Conservation (phyloP, 2,329 filamentous ascomycete genomes). For the Chaetomiaceae sp. region DNA sequence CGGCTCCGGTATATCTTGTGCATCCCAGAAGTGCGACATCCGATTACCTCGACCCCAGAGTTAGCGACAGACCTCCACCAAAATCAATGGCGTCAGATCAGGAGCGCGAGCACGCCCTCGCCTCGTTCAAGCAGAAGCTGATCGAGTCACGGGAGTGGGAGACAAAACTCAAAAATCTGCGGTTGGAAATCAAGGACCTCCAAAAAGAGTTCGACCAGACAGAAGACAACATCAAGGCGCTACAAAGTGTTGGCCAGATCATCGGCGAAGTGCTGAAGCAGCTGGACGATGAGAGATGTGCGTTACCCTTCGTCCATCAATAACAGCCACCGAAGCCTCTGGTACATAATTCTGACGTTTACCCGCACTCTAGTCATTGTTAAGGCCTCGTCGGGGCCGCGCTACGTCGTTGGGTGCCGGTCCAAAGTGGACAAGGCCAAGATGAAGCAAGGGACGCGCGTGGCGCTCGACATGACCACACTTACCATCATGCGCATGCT, state of each 20-base stretch:
- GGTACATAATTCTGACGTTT: constrained; percentile 24
- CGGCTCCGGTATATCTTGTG: too few relatives aligned
- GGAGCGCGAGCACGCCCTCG: constrained; percentile 65
- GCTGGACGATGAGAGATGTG: constrained; percentile 97
- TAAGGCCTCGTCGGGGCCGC: constrained; percentile 92
- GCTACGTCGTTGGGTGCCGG: constrained; percentile 97
- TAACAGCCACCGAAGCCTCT: constrained; percentile 21
- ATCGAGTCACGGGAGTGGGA: constrained; percentile 98
- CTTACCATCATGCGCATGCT: constrained; percentile 99
- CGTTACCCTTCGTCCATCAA: constrained; percentile 35
- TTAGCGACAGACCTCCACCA: background rate
- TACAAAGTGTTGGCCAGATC: constrained; percentile 98
- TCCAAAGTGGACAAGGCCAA: constrained; percentile 97
- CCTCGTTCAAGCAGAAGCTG: constrained; percentile 74
- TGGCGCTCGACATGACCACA: constrained; percentile 98
- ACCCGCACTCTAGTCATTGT: constrained; percentile 69
- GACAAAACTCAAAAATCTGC: constrained; percentile 89
- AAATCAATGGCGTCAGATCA: constrained; percentile 49
- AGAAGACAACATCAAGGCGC: constrained; percentile 98
- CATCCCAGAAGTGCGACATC: too few relatives aligned
- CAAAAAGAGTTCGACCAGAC: constrained; percentile 95
- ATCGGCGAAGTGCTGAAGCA: constrained; percentile 99
- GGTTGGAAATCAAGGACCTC: constrained; percentile 91
- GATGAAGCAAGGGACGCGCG: constrained; percentile 95
- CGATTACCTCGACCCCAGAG: background rate